Evolutionary conservation across 148 eudicot genomes (phyloP), one percentile per base, ranked within the genome.

Genomic region (Drosera capensis): DNA sequence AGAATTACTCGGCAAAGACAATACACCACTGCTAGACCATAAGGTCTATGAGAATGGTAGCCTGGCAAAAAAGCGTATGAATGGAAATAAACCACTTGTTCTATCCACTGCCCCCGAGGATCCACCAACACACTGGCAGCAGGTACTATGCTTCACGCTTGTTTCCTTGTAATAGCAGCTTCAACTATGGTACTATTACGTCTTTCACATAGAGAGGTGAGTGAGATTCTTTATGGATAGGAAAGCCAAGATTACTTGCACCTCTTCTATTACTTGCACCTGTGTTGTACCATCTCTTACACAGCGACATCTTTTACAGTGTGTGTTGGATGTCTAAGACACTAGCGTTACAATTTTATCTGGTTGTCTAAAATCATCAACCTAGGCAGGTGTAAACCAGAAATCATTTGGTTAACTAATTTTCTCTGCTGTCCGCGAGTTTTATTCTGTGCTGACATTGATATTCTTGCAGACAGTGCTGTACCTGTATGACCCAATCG

Each of bases 61-160:
- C 54, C 74, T 66, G 43, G 63, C 74, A 62, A 86, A 72, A 72
- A 82, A 75, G 49, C 79, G 79, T 7, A 59, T 73, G 49, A 68
- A 73, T 73, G 85, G 92, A 21, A 71, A 48, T 49, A 78, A 90
- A 24, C 64, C 71, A 17, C 87, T 90, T 60, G 72, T 90, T 23
- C 67, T 90, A 13, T 90, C 97, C 50, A 90, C 97, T 46, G 95
- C 97, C 52, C 97, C 97, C 13, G 97, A 90, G 75, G 80, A 72
- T 57, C 95, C 95, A 40, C 87, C 84, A 60, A 90, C 97, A 40
- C 97, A 90, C 55, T 90, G 97, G 95, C 94, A 84, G 60, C 97
- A 90, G 94, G 97, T 88, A 54, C 43, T 19, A 34, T 34, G 38
- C n/a, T 34, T 34, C n/a, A 15, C n/a, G 31, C 31, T 28, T 34